Percentiles rank a stretch among this genome's conserved stretches.
These are phyloP conservation scores for Glomus cerebriforme DNA, from an alignment of 192 early-diverging fungal species.

Conservation along the genomic window DNA sequence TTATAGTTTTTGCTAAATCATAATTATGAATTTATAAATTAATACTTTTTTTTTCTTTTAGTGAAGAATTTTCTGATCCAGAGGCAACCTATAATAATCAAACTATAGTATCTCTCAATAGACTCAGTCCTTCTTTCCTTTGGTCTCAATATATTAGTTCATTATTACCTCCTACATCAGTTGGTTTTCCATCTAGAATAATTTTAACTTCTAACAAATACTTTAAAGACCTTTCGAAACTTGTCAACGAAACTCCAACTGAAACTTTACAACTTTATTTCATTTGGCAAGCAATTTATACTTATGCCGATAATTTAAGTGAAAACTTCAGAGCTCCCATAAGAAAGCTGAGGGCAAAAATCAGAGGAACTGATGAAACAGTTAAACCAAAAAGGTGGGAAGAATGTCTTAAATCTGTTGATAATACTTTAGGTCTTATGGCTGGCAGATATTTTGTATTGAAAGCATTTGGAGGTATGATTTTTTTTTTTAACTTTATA, in stretches of 20 bases:
- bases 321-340: conserved; percentile 47
- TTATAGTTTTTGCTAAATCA: background rate
- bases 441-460: conserved; percentile 48
- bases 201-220: conserved; percentile 53
- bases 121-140: conserved; percentile 41
- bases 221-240: conserved; percentile 41
- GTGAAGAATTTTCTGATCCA: conserved; percentile 53
- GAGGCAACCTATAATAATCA: conserved; percentile 53
- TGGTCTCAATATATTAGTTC: conserved; percentile 43
- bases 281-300: conserved; percentile 48
- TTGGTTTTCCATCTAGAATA: conserved; percentile 37
- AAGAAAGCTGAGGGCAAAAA: conserved; percentile 35
- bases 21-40: background rate
- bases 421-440: conserved; percentile 40
- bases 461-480: conserved; percentile 35
- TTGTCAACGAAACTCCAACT: conserved; percentile 43
- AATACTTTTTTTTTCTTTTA: conserved; percentile 11
- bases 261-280: conserved; percentile 53
- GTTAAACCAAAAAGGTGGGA: conserved; percentile 54
- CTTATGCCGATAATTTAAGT: conserved; percentile 40
- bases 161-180: conserved; percentile 20
- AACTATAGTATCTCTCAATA: conserved; percentile 36
- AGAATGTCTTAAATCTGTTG: conserved; percentile 41
- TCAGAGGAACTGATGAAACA: conserved; percentile 51
- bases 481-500: background rate